Conservation (phyloP, 2,329 filamentous ascomycete genomes). For the Verticillium tricorpus region DNA sequence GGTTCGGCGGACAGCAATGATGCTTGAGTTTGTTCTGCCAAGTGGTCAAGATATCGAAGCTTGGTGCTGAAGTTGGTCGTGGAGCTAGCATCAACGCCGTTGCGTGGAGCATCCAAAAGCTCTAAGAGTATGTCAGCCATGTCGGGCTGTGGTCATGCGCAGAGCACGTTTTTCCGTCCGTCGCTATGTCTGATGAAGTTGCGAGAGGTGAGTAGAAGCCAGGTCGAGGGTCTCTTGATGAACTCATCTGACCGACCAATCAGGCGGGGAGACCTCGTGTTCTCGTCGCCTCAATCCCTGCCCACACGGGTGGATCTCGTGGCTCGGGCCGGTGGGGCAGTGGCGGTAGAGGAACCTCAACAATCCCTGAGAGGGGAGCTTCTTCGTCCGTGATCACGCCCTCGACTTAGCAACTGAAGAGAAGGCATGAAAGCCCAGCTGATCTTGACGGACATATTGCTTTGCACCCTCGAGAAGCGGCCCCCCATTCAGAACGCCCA, state of each 20-base stretch:
- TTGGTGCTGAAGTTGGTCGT: neutral
- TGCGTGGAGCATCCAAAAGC: slow-evolving; percentile 35
- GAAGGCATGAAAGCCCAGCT: neutral
- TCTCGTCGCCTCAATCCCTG: neutral
- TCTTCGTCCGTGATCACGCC: neutral
- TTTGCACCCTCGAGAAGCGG: neutral
- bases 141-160: slow-evolving; percentile 4
- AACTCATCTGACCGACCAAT: neutral
- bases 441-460: neutral
- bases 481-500: neutral
- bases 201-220: neutral
- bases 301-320: no score
- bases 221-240: neutral
- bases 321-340: neutral
- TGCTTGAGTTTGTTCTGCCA: slow-evolving; percentile 72
- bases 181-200: neutral
- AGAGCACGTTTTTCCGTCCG: neutral
- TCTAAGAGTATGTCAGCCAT: slow-evolving; percentile 75
- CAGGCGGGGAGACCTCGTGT: neutral
- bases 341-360: neutral
- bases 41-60: slow-evolving; percentile 68
- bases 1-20: slow-evolving; percentile 72
- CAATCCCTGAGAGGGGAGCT: neutral
- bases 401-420: neutral
- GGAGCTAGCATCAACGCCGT: slow-evolving; percentile 15